Conservation (phyloP, 2,329 filamentous ascomycete genomes). For the Trichoderma sp. region DNA sequence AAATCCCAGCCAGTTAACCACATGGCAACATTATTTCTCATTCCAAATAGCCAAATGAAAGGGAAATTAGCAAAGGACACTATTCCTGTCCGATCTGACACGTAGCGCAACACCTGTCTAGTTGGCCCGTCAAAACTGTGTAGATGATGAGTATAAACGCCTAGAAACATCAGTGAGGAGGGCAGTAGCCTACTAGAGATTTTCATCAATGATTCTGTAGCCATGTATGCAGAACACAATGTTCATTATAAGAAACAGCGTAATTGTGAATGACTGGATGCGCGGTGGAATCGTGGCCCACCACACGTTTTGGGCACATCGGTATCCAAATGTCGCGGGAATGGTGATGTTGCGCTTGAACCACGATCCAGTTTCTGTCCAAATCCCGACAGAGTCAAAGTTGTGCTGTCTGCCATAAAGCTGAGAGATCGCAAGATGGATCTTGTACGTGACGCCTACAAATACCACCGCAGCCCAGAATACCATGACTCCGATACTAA, state of each 20-base stretch:
- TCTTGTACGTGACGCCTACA: constrained; percentile 39
- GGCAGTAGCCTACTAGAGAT: constrained; percentile 41
- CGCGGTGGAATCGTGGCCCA: constrained; percentile 48
- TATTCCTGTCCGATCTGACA: constrained; percentile 64
- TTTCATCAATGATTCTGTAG: constrained; percentile 40
- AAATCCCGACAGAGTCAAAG: constrained; percentile 2
- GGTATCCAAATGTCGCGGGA: constrained; percentile 47
- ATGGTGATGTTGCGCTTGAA: constrained; percentile 38
- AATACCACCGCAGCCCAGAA: constrained; percentile 45
- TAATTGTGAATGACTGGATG: constrained; percentile 44
- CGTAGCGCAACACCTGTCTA: constrained; percentile 51
- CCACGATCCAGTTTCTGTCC: constrained; percentile 29
- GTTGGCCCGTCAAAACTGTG: constrained; percentile 37
- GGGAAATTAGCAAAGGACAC: constrained; percentile 65
- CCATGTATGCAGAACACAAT: constrained; percentile 39
- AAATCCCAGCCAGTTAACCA: constrained; percentile 71
- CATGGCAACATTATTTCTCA: constrained; percentile 65
- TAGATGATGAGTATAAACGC: background rate
- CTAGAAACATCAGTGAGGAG: background rate
- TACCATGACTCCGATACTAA: constrained; percentile 37
- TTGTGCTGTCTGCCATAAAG: background rate
- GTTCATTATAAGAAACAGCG: constrained; percentile 42
- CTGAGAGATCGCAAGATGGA: constrained; percentile 24
- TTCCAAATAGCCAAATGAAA: constrained; percentile 65
- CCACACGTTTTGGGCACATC: constrained; percentile 45